Percentiles rank a stretch among this genome's conserved stretches.
phyloP scores from a whole-genome alignment of 2,329 filamentous ascomycete species.

The Aspergillus quadricinctus region DNA sequence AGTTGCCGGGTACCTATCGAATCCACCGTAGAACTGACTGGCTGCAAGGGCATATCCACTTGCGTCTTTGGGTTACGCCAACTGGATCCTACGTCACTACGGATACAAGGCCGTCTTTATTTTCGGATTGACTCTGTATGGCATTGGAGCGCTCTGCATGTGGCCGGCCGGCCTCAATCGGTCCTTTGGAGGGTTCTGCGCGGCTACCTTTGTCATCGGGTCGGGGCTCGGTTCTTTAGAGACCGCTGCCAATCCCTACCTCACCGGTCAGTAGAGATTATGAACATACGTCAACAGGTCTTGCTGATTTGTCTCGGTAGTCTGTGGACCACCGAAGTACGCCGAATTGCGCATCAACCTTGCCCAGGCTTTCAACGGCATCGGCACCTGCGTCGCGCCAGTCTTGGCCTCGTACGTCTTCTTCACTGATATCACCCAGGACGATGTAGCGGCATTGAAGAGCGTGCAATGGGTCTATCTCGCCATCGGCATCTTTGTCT shows the following conservation, averaged over 20 bases:
- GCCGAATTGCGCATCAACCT: constrained; percentile 74
- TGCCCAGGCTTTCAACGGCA: constrained; percentile 72
- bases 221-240: constrained; percentile 70
- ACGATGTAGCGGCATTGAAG: constrained; percentile 54
- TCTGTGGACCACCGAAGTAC: constrained; percentile 71
- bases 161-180: constrained; percentile 74
- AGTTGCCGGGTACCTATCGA: background rate
- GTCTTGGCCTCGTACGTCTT: constrained; percentile 70
- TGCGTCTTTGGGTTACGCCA: constrained; percentile 50
- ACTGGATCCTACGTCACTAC: constrained; percentile 63
- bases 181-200: constrained; percentile 71
- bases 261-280: constrained; percentile 45
- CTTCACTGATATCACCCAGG: constrained; percentile 58
- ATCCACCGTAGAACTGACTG: background rate
- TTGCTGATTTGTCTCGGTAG: constrained; percentile 30
- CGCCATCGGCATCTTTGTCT: constrained; percentile 71
- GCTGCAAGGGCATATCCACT: constrained; percentile 48
- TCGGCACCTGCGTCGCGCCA: constrained; percentile 69
- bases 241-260: constrained; percentile 73
- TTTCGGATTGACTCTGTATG: constrained; percentile 65
- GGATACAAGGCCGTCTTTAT: constrained; percentile 82
- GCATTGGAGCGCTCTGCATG: constrained; percentile 72
- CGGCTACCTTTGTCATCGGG: constrained; percentile 67
- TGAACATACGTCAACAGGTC: background rate
- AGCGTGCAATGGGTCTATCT: constrained; percentile 78